Evolutionary conservation across 352 stramenopile genomes (phyloP).

Genomic region (Pythium brachiatum): DNA sequence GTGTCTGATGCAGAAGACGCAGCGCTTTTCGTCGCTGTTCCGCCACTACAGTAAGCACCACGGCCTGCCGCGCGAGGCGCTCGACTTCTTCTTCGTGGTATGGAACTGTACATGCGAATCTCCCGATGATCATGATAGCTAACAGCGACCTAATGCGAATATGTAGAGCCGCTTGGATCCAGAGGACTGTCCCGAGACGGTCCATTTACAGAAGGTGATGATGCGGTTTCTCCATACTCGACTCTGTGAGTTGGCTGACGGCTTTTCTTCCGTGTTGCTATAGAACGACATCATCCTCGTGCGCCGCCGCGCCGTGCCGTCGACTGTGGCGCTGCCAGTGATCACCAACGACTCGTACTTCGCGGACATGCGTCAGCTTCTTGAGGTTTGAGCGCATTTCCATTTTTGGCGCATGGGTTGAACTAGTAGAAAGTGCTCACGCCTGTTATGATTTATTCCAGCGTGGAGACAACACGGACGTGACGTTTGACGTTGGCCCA

Average conservation of each 20-base stretch:
- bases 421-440: not conserved
- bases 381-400: constrained; percentile 36
- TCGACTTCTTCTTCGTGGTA: constrained; percentile 98
- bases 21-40: constrained; percentile 97
- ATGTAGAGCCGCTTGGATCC: constrained; percentile 69
- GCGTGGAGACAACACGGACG: constrained; percentile 62
- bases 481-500: constrained; percentile 69
- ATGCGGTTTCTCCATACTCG: not conserved
- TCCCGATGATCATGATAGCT: too few relatives aligned
- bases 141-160: too few relatives aligned
- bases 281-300: constrained; percentile 88
- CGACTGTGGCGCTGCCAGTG: constrained; percentile 39
- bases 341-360: constrained; percentile 78
- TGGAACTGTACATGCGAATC: too few relatives aligned
- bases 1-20: constrained; percentile 98
- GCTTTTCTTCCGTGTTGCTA: constrained; percentile 3
- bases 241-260: not conserved
- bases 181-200: constrained; percentile 81
- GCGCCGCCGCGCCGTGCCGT: constrained; percentile 42
- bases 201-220: constrained; percentile 78
- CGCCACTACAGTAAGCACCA: constrained; percentile 99
- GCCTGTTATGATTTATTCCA: constrained; percentile 16
- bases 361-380: constrained; percentile 67
- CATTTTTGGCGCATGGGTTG: not conserved
- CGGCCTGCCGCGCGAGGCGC: constrained; percentile 93